Conservation (phyloP, 2,329 filamentous ascomycete species). For the Lecanicillium sp. region DNA sequence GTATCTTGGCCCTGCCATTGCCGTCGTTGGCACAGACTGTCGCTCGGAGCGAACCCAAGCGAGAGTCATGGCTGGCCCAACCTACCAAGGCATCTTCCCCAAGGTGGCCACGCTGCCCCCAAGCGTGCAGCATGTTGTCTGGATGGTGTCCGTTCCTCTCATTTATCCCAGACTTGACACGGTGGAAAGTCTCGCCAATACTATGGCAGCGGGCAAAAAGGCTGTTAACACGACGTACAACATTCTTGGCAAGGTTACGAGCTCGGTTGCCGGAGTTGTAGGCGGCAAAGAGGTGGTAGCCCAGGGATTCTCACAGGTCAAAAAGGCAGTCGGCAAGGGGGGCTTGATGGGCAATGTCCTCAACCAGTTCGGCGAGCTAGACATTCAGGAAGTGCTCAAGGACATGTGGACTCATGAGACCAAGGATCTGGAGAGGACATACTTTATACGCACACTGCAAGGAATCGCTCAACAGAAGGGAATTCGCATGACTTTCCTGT, state of each 20-base stretch:
- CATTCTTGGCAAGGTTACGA: slow-evolving; percentile 88
- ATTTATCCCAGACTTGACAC: slow-evolving; percentile 88
- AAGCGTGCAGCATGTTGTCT: slow-evolving; percentile 92
- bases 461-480: slow-evolving; percentile 93
- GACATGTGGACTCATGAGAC: slow-evolving; percentile 98
- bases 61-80: slow-evolving; percentile 91
- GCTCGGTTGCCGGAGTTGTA: slow-evolving; percentile 89
- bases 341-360: slow-evolving; percentile 94
- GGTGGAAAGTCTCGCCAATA: slow-evolving; percentile 84
- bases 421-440: slow-evolving; percentile 94
- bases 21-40: slow-evolving; percentile 83
- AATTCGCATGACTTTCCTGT: slow-evolving; percentile 93
- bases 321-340: slow-evolving; percentile 91
- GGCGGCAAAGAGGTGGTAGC: slow-evolving; percentile 90
- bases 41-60: slow-evolving; percentile 84
- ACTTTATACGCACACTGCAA: slow-evolving; percentile 91
- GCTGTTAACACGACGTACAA: slow-evolving; percentile 96
- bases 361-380: slow-evolving; percentile 93
- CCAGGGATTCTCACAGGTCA: slow-evolving; percentile 88
- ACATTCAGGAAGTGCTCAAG: slow-evolving; percentile 86
- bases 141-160: slow-evolving; percentile 88
- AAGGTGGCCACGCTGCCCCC: slow-evolving; percentile 87
- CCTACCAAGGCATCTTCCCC: slow-evolving; percentile 94
- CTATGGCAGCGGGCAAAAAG: slow-evolving; percentile 91
- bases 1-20: slow-evolving; percentile 84